Evolutionary conservation across 2,329 filamentous ascomycete genomes (phyloP), one percentile per base, ranked within the genome.

Genomic region (Microcyclospora pomicola): DNA sequence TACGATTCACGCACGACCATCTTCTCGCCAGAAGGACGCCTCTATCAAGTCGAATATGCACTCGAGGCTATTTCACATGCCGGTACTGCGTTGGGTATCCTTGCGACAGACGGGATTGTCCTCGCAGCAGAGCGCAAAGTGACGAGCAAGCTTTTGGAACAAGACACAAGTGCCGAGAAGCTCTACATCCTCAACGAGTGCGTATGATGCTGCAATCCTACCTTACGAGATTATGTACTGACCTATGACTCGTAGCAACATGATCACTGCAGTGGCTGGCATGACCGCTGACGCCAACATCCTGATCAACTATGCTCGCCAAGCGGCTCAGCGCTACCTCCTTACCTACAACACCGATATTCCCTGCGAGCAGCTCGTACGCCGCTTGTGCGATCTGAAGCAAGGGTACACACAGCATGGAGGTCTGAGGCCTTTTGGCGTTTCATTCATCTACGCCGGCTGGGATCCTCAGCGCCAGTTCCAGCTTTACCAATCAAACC

Each of bases 261-360:
- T 98, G 92, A 96, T 98, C 66, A 95, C 87, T 65, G 91, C 91
- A 44, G 91, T 98, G 43, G 91, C 91, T 54, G 91, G 91, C 59
- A 96, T 98, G 88, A 98, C 87, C 33, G 91, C 91, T 58, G 91
- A 98, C 61, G 91, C 91, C 63, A 98, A 98, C 71, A 98, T 98
- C 64, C 85, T 98, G 62, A 98, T 98, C 77, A 98, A 98, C 73
- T 95, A 92, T 66, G 92, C 91, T 61, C 86, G 91, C 54, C 85
- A 94, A 75, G 82, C 84, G 55, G 91, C 91, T 54, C 91, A 98
- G 69, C 78, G 82, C 59, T 96, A 98, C 68, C 88, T 98, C 61
- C 77, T 94, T 50, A 98, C 88, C 55, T 98, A 98, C 74, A 94
- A 96, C 71, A 87, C 95, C 80, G 91, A 98, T 60, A 98, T 98